These are phyloP conservation scores for Ramaria sp. DNA, from an alignment of 768 basidiomycete species.

Conservation along the genomic window DNA sequence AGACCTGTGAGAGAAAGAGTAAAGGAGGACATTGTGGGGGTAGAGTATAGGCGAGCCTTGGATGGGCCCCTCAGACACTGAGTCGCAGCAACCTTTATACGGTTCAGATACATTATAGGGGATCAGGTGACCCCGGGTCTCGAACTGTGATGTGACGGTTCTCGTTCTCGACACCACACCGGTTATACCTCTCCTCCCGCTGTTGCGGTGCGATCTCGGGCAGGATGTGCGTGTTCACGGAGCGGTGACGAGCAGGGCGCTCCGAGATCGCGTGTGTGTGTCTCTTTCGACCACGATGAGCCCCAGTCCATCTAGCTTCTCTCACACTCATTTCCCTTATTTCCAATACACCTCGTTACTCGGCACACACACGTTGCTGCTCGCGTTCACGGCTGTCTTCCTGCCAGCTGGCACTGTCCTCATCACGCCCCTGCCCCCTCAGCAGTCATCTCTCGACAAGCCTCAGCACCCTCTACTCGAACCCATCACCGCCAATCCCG, in stretches of 20 bases:
- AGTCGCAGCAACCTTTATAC: too few relatives aligned
- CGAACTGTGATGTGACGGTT: too few relatives aligned
- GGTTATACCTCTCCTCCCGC: too few relatives aligned
- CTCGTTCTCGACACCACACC: too few relatives aligned
- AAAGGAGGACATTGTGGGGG: conserved; percentile 6
- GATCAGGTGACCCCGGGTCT: too few relatives aligned
- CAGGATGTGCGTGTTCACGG: too few relatives aligned
- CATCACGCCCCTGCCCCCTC: conserved; percentile 26
- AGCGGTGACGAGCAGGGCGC: too few relatives aligned
- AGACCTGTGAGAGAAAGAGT: conserved; percentile 3
- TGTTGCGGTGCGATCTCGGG: too few relatives aligned
- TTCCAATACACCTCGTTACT: conserved; percentile 55
- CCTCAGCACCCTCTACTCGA: conserved; percentile 66
- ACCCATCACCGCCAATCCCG: conserved; percentile 50
- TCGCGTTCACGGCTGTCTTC: conserved; percentile 54
- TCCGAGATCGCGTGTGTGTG: background rate
- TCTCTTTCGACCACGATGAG: too few relatives aligned
- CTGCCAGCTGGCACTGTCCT: conserved; percentile 50
- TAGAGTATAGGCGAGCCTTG: background rate
- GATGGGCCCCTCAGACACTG: background rate
- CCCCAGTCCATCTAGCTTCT: background rate
- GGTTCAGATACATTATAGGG: too few relatives aligned
- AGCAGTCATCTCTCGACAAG: conserved; percentile 14
- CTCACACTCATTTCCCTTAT: conserved; percentile 29
- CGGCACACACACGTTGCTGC: conserved; percentile 54